phyloP scores from a whole-genome alignment of 2,329 filamentous ascomycete species.

The Tolypocladium ophioglossoides region DNA sequence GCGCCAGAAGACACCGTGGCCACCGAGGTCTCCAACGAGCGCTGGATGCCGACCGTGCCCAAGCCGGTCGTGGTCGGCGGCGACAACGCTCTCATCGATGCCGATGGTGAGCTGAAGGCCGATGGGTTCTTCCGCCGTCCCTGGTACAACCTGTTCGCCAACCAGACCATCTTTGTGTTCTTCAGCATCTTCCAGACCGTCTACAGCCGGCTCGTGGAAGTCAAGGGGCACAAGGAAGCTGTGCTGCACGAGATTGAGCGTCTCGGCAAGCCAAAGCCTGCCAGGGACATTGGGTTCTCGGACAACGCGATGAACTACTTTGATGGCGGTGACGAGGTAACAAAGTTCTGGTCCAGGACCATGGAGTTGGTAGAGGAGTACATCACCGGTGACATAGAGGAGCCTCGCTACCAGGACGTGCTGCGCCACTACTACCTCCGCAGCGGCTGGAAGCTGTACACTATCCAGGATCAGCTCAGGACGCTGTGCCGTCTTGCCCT shows the following conservation, averaged over 20 bases:
- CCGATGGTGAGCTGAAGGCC: constrained; percentile 54
- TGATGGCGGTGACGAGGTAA: constrained; percentile 43
- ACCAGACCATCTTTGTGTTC: constrained; percentile 87
- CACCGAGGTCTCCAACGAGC: constrained; percentile 53
- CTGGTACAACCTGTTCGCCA: constrained; percentile 84
- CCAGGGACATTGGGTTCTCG: constrained; percentile 72
- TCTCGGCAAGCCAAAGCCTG: constrained; percentile 66
- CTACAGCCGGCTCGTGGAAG: constrained; percentile 70
- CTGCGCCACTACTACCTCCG: constrained; percentile 85
- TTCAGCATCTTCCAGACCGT: constrained; percentile 88
- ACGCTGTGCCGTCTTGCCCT: constrained; percentile 72
- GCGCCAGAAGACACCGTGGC: constrained; percentile 44
- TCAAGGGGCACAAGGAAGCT: constrained; percentile 69
- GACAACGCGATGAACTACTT: constrained; percentile 76
- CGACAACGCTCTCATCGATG: constrained; percentile 45
- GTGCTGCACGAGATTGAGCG: constrained; percentile 66
- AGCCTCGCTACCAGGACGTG: constrained; percentile 77
- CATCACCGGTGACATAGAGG: constrained; percentile 71
- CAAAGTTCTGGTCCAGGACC: constrained; percentile 77
- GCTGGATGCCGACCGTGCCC: constrained; percentile 53
- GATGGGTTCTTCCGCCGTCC: constrained; percentile 75
- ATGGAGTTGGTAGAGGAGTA: constrained; percentile 79
- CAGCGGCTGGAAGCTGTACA: constrained; percentile 88
- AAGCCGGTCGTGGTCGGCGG: constrained; percentile 40
- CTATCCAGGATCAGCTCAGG: constrained; percentile 78